phyloP scores from a whole-genome alignment of 768 basidiomycete genomes.

The Lyophyllum atratum region DNA sequence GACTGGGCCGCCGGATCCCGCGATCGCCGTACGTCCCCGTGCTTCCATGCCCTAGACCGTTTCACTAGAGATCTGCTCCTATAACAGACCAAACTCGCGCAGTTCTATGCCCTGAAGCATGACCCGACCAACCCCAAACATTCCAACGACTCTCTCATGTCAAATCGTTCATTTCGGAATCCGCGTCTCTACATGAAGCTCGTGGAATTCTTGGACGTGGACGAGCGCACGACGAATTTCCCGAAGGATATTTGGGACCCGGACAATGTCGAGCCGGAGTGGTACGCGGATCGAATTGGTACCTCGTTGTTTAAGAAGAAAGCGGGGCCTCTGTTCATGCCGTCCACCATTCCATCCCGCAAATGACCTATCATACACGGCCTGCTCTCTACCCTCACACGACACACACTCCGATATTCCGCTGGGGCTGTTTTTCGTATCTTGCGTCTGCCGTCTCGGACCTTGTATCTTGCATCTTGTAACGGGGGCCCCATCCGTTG shows the following conservation, averaged over 20 bases:
- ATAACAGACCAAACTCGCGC: slow-evolving; percentile 72
- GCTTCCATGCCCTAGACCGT: background rate
- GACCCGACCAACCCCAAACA: slow-evolving; percentile 69
- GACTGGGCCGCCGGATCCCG: slow-evolving; percentile 57
- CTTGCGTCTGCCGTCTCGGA: background rate
- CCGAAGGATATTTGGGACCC: slow-evolving; percentile 77
- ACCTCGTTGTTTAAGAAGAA: slow-evolving; percentile 28
- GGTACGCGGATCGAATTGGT: slow-evolving; percentile 83
- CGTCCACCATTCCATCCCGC: slow-evolving; percentile 7
- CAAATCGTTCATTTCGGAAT: slow-evolving; percentile 91
- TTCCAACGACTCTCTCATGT: slow-evolving; percentile 96
- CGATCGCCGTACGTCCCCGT: slow-evolving; percentile 50
- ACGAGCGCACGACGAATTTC: slow-evolving; percentile 87
- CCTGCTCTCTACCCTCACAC: background rate
- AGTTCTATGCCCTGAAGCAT: slow-evolving; percentile 75
- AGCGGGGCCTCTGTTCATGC: slow-evolving; percentile 23
- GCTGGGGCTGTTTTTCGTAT: no score
- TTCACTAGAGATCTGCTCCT: background rate
- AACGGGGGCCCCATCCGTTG: slow-evolving; percentile 8
- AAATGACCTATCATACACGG: background rate
- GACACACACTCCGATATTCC: no score
- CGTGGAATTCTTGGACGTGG: slow-evolving; percentile 91
- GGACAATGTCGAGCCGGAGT: slow-evolving; percentile 58
- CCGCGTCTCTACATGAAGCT: slow-evolving; percentile 95
- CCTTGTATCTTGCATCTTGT: slow-evolving; percentile 21